Evolutionary conservation across 371 early-diverging fungal genomes (phyloP).

Genomic region (Lichtheimia ornata): DNA sequence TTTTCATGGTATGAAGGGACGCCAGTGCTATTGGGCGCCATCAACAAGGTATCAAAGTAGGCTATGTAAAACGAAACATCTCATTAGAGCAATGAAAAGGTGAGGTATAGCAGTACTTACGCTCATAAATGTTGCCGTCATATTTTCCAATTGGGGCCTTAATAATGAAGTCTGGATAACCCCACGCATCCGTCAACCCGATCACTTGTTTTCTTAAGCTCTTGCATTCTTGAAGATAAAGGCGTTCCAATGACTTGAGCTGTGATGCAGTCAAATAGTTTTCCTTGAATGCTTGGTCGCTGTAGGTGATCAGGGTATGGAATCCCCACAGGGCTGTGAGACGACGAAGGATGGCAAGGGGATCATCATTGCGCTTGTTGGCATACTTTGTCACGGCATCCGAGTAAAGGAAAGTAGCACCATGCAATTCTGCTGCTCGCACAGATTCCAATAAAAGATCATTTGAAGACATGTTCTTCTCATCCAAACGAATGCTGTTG

Average conservation of each 20-base stretch:
- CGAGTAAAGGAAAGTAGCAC: slow-evolving; percentile 35
- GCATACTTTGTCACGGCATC: slow-evolving; percentile 29
- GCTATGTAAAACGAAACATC: slow-evolving; percentile 14
- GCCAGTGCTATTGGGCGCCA: slow-evolving; percentile 35
- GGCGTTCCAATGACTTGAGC: slow-evolving; percentile 41
- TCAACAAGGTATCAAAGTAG: slow-evolving; percentile 45
- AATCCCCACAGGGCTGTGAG: slow-evolving; percentile 40
- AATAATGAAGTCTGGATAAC: slow-evolving; percentile 64
- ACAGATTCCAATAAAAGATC: slow-evolving; percentile 37
- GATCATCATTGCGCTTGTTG: slow-evolving; percentile 27
- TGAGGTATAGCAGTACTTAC: slow-evolving; percentile 14
- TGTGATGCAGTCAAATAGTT: slow-evolving; percentile 48
- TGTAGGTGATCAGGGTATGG: slow-evolving; percentile 41
- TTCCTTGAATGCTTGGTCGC: slow-evolving; percentile 55
- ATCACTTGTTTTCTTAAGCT: slow-evolving; percentile 59
- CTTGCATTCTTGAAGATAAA: slow-evolving; percentile 54
- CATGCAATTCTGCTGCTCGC: slow-evolving; percentile 37
- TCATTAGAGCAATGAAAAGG: not conserved
- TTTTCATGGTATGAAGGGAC: slow-evolving; percentile 38
- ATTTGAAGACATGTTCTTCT: slow-evolving; percentile 18
- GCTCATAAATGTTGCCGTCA: slow-evolving; percentile 64
- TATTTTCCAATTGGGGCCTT: slow-evolving; percentile 67
- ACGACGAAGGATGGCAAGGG: slow-evolving; percentile 31
- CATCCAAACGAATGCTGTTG: slow-evolving; percentile 23
- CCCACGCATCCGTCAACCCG: slow-evolving; percentile 64